Conservation (phyloP, 179 eudicot genomes). For the Gypsophila paniculata region DNA sequence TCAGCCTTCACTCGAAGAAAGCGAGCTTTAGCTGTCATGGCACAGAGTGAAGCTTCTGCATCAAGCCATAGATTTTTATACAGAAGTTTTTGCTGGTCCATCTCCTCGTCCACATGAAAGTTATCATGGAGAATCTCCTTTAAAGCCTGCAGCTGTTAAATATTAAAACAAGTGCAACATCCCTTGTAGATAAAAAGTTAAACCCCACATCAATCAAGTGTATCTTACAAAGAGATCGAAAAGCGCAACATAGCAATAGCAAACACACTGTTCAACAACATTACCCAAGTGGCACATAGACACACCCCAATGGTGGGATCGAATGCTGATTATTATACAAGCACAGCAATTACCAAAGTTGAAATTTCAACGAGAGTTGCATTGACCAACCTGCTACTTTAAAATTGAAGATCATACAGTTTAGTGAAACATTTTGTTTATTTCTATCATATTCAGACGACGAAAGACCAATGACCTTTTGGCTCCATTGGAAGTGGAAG, state of each 20-base stretch:
- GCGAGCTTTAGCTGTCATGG: constrained; percentile 60
- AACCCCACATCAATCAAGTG: not conserved
- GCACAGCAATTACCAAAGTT: not conserved
- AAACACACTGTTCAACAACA: constrained; percentile 1
- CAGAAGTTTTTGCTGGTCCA: constrained; percentile 40
- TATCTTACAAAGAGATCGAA: not conserved
- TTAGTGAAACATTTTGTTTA: not conserved
- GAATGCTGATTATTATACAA: not conserved
- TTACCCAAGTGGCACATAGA: constrained; percentile 24
- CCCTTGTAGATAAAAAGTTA: not conserved
- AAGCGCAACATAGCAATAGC: not conserved
- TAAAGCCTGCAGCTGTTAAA: constrained; percentile 50
- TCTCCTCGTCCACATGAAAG: constrained; percentile 45
- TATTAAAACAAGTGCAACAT: not conserved
- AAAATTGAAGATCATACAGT: not conserved
- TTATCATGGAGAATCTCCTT: constrained; percentile 55
- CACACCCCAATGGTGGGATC: not conserved
- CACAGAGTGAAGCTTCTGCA: constrained; percentile 91
- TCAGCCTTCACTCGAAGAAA: constrained; percentile 60
- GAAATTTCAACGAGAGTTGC: not conserved
- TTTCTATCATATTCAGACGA: not conserved
- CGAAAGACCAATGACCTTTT: not conserved
- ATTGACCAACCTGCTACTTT: not conserved
- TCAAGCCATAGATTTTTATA: constrained; percentile 91
- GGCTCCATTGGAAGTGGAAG: constrained; percentile 33